Conservation (phyloP, 2,329 filamentous ascomycete species). For the Pyricularia sp. region DNA sequence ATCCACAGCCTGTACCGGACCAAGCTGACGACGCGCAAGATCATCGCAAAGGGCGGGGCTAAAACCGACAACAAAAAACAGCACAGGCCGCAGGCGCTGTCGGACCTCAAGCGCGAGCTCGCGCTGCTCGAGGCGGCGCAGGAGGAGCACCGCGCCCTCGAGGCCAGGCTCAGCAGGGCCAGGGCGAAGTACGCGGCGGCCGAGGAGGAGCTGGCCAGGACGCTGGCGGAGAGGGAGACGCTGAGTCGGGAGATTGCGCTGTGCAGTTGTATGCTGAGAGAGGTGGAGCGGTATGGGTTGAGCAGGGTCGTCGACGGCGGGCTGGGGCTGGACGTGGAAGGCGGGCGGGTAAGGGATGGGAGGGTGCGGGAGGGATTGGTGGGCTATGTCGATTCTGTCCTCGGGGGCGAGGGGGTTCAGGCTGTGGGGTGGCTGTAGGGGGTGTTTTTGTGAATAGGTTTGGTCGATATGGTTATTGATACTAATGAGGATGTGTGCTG, state of each 20-base stretch:
- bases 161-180: neutral
- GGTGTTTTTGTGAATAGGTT: neutral
- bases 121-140: neutral
- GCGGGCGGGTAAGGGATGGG: neutral
- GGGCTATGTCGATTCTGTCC: neutral
- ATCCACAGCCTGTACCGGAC: neutral
- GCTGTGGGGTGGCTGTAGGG: neutral
- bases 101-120: neutral
- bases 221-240: neutral
- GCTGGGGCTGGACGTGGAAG: neutral
- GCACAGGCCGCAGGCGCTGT: neutral
- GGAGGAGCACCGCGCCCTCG: neutral
- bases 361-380: neutral
- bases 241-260: neutral
- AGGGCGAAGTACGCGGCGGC: neutral
- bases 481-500: too few relatives aligned
- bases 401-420: neutral
- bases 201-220: neutral
- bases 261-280: neutral
- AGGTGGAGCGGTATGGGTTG: neutral
- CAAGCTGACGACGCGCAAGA: neutral
- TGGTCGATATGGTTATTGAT: too few relatives aligned
- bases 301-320: neutral
- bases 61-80: neutral
- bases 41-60: neutral